Evolutionary conservation across 2,329 filamentous ascomycete genomes (phyloP).

Genomic region (Alternaria novae-zelandiae): DNA sequence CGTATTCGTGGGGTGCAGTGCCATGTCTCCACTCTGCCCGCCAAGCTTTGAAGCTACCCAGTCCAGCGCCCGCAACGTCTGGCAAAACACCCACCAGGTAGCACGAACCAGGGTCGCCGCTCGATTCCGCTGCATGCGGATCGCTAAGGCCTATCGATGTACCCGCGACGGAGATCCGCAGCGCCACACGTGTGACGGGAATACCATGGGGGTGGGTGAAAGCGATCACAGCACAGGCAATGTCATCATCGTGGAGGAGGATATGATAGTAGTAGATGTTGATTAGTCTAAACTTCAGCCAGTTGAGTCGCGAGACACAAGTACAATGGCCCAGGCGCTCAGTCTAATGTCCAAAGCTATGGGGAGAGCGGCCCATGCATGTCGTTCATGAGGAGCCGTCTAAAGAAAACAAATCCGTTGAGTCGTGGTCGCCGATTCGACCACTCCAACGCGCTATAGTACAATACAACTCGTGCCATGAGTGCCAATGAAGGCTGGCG

Average conservation of each 20-base stretch:
- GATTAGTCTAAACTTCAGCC: conserved; percentile 47
- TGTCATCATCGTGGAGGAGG: conserved; percentile 2
- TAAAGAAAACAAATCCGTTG: conserved; percentile 39
- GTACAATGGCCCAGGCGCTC: conserved; percentile 40
- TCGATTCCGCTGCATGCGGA: conserved; percentile 36
- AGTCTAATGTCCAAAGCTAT: conserved; percentile 36
- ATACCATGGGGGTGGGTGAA: conserved; percentile 14
- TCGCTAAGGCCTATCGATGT: conserved; percentile 31
- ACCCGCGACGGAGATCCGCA: conserved; percentile 28
- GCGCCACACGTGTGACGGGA: conserved; percentile 35
- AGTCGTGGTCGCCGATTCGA: conserved; percentile 37
- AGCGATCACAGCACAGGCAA: conserved; percentile 12
- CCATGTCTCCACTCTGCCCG: conserved; percentile 32
- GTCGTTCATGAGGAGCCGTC: conserved; percentile 40
- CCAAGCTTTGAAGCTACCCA: conserved; percentile 33
- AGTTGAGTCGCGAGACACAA: conserved; percentile 41
- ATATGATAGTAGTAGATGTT: conserved; percentile 35
- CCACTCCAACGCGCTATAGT: conserved; percentile 43
- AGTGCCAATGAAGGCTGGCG: conserved; percentile 43
- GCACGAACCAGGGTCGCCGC: conserved; percentile 46
- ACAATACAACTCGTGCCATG: conserved; percentile 40
- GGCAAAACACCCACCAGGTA: conserved; percentile 27
- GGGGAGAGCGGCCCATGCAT: conserved; percentile 26
- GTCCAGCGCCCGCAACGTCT: conserved; percentile 30
- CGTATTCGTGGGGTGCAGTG: conserved; percentile 35